Percentiles rank a stretch among this genome's conserved stretches.
Conservation (phyloP, 2,329 filamentous ascomycete species). For the Ophiocordyceps camponoti-leonardi region DNA sequence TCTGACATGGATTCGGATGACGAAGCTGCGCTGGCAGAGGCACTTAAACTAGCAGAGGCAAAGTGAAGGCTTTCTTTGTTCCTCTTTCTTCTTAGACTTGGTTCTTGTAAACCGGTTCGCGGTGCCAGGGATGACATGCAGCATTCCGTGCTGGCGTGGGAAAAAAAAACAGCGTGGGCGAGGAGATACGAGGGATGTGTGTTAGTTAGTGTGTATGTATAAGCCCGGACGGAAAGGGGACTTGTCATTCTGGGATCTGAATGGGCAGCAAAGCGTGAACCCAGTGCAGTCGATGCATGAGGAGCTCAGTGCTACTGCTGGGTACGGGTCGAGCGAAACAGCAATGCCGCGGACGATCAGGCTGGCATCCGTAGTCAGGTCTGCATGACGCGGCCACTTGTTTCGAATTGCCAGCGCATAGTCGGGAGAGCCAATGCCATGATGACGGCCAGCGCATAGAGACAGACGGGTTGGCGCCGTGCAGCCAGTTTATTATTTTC, state of each 20-base stretch:
- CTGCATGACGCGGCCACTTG: conserved; percentile 1
- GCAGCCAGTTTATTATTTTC: no score
- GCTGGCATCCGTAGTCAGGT: background rate
- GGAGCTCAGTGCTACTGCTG: background rate
- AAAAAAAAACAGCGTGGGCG: no score
- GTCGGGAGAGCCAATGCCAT: background rate
- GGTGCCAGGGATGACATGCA: background rate
- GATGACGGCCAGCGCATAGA: no score
- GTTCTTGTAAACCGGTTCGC: no score
- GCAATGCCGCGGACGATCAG: no score
- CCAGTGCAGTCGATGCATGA: background rate
- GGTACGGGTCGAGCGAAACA: background rate
- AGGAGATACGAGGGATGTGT: background rate
- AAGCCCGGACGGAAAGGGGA: background rate
- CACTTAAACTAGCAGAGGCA: conserved; percentile 14
- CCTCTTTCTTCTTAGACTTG: background rate
- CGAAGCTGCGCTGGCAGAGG: conserved; percentile 19
- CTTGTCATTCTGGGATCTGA: background rate
- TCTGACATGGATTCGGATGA: conserved; percentile 17
- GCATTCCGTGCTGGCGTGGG: background rate
- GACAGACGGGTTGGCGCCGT: no score
- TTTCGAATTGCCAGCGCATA: conserved; percentile 1
- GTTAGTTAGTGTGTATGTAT: no score
- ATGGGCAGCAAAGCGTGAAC: background rate
- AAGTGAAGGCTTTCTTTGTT: conserved; percentile 2